A percentile compares a stretch with the other conserved stretches of the same genome.
phyloP scores from a whole-genome alignment of 2,329 filamentous ascomycete species.

The Trichoderma koningii region DNA sequence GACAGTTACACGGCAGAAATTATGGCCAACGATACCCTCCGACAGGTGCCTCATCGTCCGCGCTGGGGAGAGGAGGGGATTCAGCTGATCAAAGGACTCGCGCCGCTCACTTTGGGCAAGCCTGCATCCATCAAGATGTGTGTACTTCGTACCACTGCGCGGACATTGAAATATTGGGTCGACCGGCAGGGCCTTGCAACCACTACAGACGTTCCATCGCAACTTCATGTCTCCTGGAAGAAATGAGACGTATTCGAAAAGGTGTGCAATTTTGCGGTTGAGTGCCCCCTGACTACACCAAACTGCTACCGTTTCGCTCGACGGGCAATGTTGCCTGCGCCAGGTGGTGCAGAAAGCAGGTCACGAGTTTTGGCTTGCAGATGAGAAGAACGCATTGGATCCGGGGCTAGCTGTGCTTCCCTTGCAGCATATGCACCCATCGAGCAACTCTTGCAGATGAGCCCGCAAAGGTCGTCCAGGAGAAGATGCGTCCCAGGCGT shows the following conservation, averaged over 20 bases:
- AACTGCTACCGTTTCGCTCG: background rate
- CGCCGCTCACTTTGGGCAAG: background rate
- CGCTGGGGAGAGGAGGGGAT: background rate
- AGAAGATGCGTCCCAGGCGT: background rate
- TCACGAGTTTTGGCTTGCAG: constrained; percentile 4
- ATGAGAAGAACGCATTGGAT: constrained; percentile 17
- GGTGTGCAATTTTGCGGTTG: background rate
- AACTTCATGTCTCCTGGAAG: background rate
- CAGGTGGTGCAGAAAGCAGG: constrained; percentile 5
- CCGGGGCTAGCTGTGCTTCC: constrained; percentile 8
- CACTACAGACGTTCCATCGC: background rate
- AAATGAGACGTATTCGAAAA: background rate
- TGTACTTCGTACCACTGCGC: background rate
- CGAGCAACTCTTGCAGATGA: background rate
- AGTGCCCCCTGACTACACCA: background rate
- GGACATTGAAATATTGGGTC: background rate
- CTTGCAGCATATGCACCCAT: constrained; percentile 22
- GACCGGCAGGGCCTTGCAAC: background rate
- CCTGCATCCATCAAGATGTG: background rate
- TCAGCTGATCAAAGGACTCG: background rate
- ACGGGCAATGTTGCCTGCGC: constrained; percentile 5
- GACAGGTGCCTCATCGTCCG: background rate
- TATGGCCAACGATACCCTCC: background rate
- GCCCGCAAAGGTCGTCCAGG: background rate
- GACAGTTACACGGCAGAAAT: background rate